These are phyloP conservation scores for Aegilops umbellulata DNA, from an alignment of 176 grass and related monocot genomes.

Conservation along the genomic window DNA sequence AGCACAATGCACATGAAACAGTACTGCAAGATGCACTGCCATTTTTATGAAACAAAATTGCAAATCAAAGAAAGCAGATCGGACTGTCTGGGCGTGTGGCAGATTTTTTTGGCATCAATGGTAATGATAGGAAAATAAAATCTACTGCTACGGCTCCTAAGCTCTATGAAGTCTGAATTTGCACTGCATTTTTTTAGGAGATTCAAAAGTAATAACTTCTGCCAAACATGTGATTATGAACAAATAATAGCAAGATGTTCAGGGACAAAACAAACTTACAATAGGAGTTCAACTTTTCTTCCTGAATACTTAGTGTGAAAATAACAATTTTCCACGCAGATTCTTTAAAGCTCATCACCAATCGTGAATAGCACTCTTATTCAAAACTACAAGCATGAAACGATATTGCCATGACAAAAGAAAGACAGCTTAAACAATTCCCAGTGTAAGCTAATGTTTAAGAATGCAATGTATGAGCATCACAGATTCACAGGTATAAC, in stretches of 20 bases:
- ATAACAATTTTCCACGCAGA: not conserved
- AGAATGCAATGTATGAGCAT: constrained; percentile 2
- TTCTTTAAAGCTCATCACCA: not conserved
- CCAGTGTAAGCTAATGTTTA: not conserved
- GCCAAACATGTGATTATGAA: constrained; percentile 11
- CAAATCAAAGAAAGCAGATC: not conserved
- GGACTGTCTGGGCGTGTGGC: not conserved
- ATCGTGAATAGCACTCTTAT: not conserved
- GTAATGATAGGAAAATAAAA: not conserved
- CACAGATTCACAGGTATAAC: not conserved
- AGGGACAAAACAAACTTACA: not conserved
- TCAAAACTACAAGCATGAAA: constrained; percentile 13
- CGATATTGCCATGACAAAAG: not conserved
- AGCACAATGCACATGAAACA: constrained; percentile 1
- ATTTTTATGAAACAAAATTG: constrained; percentile 12
- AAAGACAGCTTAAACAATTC: not conserved
- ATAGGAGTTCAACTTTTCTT: constrained; percentile 11
- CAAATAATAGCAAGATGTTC: constrained; percentile 7
- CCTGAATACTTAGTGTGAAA: not conserved
- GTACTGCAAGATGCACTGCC: constrained; percentile 6
- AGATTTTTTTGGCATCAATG: not conserved
- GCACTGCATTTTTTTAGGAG: not conserved
- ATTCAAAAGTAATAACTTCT: not conserved
- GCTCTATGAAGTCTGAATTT: not conserved
- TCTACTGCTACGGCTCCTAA: not conserved